These are phyloP conservation scores for Boletus speciosus DNA, from an alignment of 768 basidiomycete species.

Conservation along the genomic window DNA sequence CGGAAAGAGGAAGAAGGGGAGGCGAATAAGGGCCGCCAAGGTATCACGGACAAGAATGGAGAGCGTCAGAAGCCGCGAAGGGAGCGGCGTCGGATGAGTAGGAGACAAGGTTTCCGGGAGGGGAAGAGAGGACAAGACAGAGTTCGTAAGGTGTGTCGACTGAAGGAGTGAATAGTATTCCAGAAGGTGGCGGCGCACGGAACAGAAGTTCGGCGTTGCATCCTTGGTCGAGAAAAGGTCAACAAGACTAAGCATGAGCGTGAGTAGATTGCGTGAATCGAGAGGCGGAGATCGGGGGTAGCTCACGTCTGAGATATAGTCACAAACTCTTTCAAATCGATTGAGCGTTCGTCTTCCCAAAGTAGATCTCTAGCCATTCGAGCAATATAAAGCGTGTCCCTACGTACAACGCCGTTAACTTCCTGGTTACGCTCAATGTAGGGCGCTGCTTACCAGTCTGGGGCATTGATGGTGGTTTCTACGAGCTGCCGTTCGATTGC, in stretches of 20 bases:
- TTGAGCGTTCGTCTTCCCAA: conserved; percentile 79
- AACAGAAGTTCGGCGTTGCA: conserved; percentile 54
- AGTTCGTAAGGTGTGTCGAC: conserved; percentile 79
- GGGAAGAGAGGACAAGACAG: conserved; percentile 78
- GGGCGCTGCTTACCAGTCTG: conserved; percentile 72
- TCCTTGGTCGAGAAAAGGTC: conserved; percentile 79
- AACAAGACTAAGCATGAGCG: conserved; percentile 57
- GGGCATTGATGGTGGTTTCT: conserved; percentile 83
- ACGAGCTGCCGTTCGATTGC: conserved; percentile 67
- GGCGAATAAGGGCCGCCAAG: conserved; percentile 59
- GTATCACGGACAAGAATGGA: conserved; percentile 76
- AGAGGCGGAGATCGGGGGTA: conserved; percentile 19
- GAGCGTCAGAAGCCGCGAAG: conserved; percentile 80
- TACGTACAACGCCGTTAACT: conserved; percentile 33
- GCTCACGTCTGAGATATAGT: conserved; percentile 87
- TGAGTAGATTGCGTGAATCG: conserved; percentile 20
- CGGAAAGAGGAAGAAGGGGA: conserved; percentile 90
- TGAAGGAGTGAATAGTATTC: conserved; percentile 87
- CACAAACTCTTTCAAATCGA: conserved; percentile 81
- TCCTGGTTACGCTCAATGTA: conserved; percentile 11
- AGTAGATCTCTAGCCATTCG: conserved; percentile 91
- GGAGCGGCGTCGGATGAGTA: conserved; percentile 60
- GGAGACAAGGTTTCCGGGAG: conserved; percentile 85
- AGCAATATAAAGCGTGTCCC: conserved; percentile 88
- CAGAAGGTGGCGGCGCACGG: conserved; percentile 67